Base-by-base conservation (phyloP, 2,329 filamentous ascomycete genomes). In the Nemania abortiva region DNA sequence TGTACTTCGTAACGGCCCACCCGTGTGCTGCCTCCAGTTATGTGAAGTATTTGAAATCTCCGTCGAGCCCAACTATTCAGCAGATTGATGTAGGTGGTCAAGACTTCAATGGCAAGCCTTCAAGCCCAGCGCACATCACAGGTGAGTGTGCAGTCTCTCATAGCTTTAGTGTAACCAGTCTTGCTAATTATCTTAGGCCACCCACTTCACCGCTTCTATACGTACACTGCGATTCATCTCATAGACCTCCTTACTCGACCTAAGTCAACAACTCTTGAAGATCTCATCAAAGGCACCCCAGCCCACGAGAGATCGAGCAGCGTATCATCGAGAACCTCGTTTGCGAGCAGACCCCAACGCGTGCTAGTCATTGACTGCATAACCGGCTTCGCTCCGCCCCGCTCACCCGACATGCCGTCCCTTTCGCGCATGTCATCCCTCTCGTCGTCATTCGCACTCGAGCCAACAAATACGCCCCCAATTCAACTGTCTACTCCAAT, bases 351-450 rank as follows among this genome's bases (percentile, higher is more conserved):
- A 34, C 71, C 77, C 1, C 79, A 83, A 42, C 78, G 81, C 31
- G 87, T 90, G 15, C 83, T 91, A 0, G 86, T 91, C 6, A 86
- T 91, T 49, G 89, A 91, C 78, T 91, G 89, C 77, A 88, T 89
- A 74, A 89, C 87, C 7, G 85, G 84, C 63, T 84, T 88, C 71
- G 76, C 79, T 49, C 81, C 79, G n/a, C 79, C 81, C 68, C 78
- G 81, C 18, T 80, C 83, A 18, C 81, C 83, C 52, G 82, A 84
- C 65, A 82, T 84, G 66, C 84, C 84, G 1, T 73, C 76, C 0
- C 80, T 85, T 58, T 88, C 86, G 2, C 87, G 87, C 1, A 81
- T 85, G 53, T 76, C 81, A 2, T 82, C 80, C 56, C 74, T 80
- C 27, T 78, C 79, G 15, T 79, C 77, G n/a, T 76, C 77, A 2